Conservation (phyloP, 176 grass and related monocot species). For the Thinopyrum elongatum region DNA sequence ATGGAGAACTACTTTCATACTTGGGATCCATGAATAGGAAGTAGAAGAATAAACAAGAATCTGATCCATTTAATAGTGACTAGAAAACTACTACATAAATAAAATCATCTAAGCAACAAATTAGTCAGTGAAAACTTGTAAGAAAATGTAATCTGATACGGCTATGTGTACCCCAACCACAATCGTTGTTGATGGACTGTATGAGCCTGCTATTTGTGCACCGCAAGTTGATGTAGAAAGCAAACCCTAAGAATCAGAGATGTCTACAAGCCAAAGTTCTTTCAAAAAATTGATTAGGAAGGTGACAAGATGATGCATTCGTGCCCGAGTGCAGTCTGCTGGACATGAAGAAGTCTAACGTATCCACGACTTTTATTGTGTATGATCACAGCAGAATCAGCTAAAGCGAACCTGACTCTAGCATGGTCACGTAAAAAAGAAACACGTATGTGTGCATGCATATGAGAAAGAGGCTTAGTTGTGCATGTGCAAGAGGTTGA, state of each 20-base stretch:
- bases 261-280: neutral
- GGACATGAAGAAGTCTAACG: neutral
- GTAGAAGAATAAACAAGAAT: neutral
- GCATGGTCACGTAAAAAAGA: neutral
- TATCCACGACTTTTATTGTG: neutral
- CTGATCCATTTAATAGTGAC: neutral
- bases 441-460: neutral
- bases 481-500: neutral
- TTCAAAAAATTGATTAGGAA: neutral
- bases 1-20: neutral
- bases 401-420: neutral
- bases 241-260: neutral
- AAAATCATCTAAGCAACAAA: constrained; percentile 6
- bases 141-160: neutral
- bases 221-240: neutral
- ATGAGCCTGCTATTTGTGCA: neutral
- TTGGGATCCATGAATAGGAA: neutral
- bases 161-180: neutral
- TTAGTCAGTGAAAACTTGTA: neutral
- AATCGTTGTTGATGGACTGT: neutral
- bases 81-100: neutral
- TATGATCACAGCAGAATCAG: neutral
- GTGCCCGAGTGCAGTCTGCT: neutral
- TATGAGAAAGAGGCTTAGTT: neutral
- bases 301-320: neutral